Percentiles rank a stretch among this genome's conserved stretches.
Evolutionary conservation across 176 grass and related monocot species (phyloP).

Genomic region (Elaeis guineensis): DNA sequence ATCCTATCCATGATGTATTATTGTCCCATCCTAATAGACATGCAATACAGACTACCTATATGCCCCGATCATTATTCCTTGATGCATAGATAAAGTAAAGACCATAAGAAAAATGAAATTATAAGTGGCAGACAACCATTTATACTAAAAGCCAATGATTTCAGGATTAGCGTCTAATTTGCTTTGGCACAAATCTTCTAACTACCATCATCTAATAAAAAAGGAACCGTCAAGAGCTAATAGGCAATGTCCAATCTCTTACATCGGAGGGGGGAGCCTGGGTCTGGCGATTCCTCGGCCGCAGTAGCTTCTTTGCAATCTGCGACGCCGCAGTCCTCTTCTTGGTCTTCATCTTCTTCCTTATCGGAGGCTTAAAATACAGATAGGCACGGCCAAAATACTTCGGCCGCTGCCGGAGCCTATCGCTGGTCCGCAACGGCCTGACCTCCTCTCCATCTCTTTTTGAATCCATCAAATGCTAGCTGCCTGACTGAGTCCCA

Average conservation of each 20-base stretch:
- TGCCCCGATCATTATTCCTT: too few species aligned
- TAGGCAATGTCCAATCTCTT: slow-evolving; percentile 25
- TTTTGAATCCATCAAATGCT: slow-evolving; percentile 17
- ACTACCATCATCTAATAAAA: background rate
- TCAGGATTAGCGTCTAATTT: too few species aligned
- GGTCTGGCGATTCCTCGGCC: slow-evolving; percentile 33
- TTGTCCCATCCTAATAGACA: too few species aligned
- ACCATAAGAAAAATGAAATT: background rate
- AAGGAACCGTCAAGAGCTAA: background rate
- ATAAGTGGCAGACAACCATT: background rate
- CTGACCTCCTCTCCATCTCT: slow-evolving; percentile 13
- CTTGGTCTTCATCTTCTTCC: slow-evolving; percentile 87
- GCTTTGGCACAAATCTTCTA: too few species aligned
- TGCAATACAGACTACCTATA: too few species aligned
- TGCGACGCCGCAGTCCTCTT: slow-evolving; percentile 76
- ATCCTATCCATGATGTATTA: too few species aligned
- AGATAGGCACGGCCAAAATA: slow-evolving; percentile 47
- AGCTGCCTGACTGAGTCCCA: slow-evolving; percentile 5
- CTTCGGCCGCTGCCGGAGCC: slow-evolving; percentile 60
- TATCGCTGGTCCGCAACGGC: slow-evolving; percentile 62
- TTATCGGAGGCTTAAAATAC: slow-evolving; percentile 64
- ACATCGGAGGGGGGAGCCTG: slow-evolving; percentile 55
- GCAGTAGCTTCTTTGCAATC: slow-evolving; percentile 92
- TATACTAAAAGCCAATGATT: too few species aligned
- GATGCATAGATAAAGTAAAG: too few species aligned